phyloP scores from a whole-genome alignment of 352 stramenopile genomes.

The Pythium dissotocum region DNA sequence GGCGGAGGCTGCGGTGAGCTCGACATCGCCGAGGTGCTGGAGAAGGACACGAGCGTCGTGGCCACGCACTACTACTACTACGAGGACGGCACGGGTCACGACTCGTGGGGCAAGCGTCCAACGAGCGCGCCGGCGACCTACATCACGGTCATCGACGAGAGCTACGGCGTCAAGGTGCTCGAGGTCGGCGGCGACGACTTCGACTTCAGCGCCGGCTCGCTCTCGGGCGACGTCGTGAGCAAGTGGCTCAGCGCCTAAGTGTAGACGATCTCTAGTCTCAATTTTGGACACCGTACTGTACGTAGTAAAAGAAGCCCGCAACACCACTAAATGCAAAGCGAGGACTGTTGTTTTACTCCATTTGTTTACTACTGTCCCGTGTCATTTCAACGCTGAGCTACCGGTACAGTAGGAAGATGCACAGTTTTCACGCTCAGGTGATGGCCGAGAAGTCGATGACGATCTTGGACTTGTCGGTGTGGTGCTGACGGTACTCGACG shows the following conservation, averaged over 20 bases:
- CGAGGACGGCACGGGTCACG: constrained; percentile 57
- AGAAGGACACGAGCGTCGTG: constrained; percentile 57
- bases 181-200: constrained; percentile 61
- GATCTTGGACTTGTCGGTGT: constrained; percentile 52
- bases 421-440: not conserved
- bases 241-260: constrained; percentile 55
- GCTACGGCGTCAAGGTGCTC: constrained; percentile 66
- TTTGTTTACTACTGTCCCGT: not conserved
- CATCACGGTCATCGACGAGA: constrained; percentile 74
- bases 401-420: no score
- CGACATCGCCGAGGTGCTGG: constrained; percentile 74
- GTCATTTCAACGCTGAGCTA: not conserved
- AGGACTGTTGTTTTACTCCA: constrained; percentile 4
- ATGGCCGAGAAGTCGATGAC: constrained; percentile 63
- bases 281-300: constrained; percentile 10
- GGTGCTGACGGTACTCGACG: constrained; percentile 62
- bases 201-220: constrained; percentile 50
- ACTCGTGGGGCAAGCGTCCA: constrained; percentile 59
- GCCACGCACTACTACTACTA: constrained; percentile 87
- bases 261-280: not conserved
- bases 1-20: constrained; percentile 73
- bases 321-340: not conserved
- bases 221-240: constrained; percentile 53
- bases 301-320: not conserved
- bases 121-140: constrained; percentile 50